Evolutionary conservation across 2,329 filamentous ascomycete genomes (phyloP), one percentile per base, ranked within the genome.

Genomic region (Colletotrichum sp.): DNA sequence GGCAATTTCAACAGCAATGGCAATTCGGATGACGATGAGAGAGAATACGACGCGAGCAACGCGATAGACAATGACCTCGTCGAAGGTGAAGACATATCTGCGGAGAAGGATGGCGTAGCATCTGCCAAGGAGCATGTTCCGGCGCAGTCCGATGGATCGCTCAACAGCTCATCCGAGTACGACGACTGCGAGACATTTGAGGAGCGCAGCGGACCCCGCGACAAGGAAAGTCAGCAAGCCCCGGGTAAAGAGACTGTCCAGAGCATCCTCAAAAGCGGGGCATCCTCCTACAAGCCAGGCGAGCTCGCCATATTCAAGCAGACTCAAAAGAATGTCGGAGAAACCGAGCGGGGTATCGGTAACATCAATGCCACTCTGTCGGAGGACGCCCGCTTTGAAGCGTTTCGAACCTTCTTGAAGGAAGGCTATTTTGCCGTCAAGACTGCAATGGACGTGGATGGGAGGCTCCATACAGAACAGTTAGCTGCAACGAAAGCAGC

Each of bases 281-380:
- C 11, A 59, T 27, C 3, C 55, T 27, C 22, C 13, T 29, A 59
- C 22, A 59, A 59, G n/a, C 55, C 25, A 29, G 55, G 4, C 55
- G 55, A 59, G 6, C 5, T 59, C 0, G 12, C 4, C 22, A 59
- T 3, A 27, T 6, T 2, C 1, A 29, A 9, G 22, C 11, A 59
- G 55, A 8, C 55, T 29, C 6, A 8, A 13, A 22, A 25, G 3
- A 1, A 25, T 29, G n/a, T 25, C 3, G 55, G 22, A 57, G 9
- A 16, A 16, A 2, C 8, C 5, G 2, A 27, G 13, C 52, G 5
- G 49, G 19, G n/a, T 7, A 4, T 19, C n/a, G 6, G 6, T 0
- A 6, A 27, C 5, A 9, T n/a, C 52, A 27, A 22, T n/a, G n/a
- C 52, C 9, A 15, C 6, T 11, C 3, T 29, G 25, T 13, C 55